These are phyloP conservation scores for Pyrenophora graminea DNA, from an alignment of 2,329 filamentous ascomycete genomes.

Conservation along the genomic window DNA sequence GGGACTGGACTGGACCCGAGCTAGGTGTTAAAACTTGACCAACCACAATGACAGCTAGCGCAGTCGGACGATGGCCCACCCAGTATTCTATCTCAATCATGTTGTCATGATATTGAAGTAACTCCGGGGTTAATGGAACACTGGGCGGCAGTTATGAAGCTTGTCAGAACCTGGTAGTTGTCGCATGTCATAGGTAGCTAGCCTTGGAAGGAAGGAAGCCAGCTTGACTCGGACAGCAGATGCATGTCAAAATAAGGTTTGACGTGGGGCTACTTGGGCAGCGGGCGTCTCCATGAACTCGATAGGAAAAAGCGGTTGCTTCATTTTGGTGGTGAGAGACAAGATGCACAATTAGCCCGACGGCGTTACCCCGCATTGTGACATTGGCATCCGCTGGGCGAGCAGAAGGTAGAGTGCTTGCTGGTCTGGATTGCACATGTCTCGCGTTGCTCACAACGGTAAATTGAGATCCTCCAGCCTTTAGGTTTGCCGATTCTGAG, in stretches of 20 bases:
- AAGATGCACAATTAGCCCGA: background rate
- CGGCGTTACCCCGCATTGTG: background rate
- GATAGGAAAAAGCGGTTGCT: background rate
- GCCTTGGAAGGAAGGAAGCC: background rate
- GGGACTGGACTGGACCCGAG: background rate
- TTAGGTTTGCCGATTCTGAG: constrained; percentile 12
- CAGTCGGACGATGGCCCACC: too few relatives aligned
- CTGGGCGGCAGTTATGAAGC: background rate
- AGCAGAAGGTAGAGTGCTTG: constrained; percentile 12
- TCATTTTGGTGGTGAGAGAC: background rate
- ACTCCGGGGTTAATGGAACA: background rate
- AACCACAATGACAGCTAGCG: too few relatives aligned
- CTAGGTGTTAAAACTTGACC: background rate
- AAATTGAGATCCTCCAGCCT: constrained; percentile 4
- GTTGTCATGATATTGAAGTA: background rate
- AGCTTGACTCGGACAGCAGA: background rate
- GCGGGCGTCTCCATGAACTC: background rate
- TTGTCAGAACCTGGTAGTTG: background rate
- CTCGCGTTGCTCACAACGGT: background rate
- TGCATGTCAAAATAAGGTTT: background rate
- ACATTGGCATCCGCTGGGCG: constrained; percentile 5
- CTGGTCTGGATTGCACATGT: constrained; percentile 1
- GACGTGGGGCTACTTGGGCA: background rate
- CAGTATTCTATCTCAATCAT: background rate
- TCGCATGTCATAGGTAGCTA: background rate